Conservation (phyloP, 495 filamentous ascomycete genomes). For the Apodospora peruviana region DNA sequence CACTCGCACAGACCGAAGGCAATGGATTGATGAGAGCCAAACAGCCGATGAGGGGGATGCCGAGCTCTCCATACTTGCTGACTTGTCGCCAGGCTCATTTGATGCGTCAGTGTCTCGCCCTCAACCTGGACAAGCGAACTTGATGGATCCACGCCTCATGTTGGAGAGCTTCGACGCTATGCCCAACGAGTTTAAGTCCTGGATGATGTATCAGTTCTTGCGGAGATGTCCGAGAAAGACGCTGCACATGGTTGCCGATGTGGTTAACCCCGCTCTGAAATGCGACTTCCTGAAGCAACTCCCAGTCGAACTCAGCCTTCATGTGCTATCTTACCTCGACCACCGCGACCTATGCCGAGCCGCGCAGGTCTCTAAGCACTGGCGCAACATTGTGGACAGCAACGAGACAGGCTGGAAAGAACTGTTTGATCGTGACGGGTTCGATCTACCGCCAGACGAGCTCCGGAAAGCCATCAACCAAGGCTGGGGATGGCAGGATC, state of each 20-base stretch:
- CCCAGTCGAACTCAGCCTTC: slow-evolving; percentile 79
- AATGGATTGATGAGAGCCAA: slow-evolving; percentile 25
- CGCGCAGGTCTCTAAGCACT: slow-evolving; percentile 89
- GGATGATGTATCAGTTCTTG: slow-evolving; percentile 93
- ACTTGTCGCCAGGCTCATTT: slow-evolving; percentile 14
- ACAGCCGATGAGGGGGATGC: slow-evolving; percentile 21
- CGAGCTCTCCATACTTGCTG: slow-evolving; percentile 4
- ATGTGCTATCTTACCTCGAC: slow-evolving; percentile 83
- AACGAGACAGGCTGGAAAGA: slow-evolving; percentile 97
- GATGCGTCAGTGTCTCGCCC: slow-evolving; percentile 10
- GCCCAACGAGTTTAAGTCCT: slow-evolving; percentile 80
- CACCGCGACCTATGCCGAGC: slow-evolving; percentile 82
- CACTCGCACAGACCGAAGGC: slow-evolving; percentile 12
- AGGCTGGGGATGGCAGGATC: slow-evolving; percentile 99
- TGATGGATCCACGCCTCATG: slow-evolving; percentile 76
- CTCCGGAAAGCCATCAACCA: slow-evolving; percentile 79
- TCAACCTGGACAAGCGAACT: slow-evolving; percentile 17
- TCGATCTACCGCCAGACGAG: slow-evolving; percentile 72
- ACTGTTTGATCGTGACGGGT: slow-evolving; percentile 79
- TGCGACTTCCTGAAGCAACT: slow-evolving; percentile 84
- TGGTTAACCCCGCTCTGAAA: slow-evolving; percentile 94
- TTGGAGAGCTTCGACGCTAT: slow-evolving; percentile 87
- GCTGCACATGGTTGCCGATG: slow-evolving; percentile 82
- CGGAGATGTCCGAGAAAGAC: slow-evolving; percentile 84
- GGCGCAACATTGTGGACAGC: slow-evolving; percentile 82